Evolutionary conservation across 192 early-diverging fungal genomes (phyloP).

Genomic region (Coemansia sp.): DNA sequence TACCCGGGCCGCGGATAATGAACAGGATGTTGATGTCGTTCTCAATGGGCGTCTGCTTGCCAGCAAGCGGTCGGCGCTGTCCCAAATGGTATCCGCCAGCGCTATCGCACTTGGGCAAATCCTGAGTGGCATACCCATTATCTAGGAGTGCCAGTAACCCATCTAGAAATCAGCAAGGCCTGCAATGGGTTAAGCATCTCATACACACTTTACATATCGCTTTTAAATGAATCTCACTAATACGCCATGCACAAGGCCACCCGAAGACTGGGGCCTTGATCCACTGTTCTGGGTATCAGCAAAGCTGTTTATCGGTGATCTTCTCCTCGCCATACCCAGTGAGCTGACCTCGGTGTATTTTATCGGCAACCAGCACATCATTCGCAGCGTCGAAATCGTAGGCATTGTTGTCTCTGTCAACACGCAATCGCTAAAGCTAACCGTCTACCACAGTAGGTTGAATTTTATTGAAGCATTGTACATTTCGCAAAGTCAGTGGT

Average conservation of each 20-base stretch:
- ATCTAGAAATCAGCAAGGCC: not conserved
- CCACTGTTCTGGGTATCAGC: conserved; percentile 46
- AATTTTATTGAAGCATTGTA: not conserved
- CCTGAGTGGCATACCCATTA: not conserved
- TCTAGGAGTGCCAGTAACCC: not conserved
- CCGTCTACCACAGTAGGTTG: conserved; percentile 25
- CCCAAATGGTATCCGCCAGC: conserved; percentile 63
- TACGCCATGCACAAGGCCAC: conserved; percentile 9
- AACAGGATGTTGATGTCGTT: conserved; percentile 66
- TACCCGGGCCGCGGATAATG: conserved; percentile 63
- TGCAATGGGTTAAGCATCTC: not conserved
- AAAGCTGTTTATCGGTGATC: conserved; percentile 49
- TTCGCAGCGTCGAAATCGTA: conserved; percentile 39
- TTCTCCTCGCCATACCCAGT: conserved; percentile 21
- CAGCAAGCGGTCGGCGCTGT: conserved; percentile 59
- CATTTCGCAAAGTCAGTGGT: not conserved
- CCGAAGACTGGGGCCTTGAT: conserved; percentile 41
- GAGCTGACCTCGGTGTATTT: conserved; percentile 30
- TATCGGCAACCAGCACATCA: conserved; percentile 30
- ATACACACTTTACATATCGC: not conserved
- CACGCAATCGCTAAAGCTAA: conserved; percentile 20
- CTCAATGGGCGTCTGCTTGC: conserved; percentile 63
- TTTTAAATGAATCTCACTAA: conserved; percentile 27
- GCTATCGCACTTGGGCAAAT: not conserved
- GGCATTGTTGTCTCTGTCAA: conserved; percentile 42